Conservation (phyloP, 495 filamentous ascomycete species). For the Hypoxylon perforatum region DNA sequence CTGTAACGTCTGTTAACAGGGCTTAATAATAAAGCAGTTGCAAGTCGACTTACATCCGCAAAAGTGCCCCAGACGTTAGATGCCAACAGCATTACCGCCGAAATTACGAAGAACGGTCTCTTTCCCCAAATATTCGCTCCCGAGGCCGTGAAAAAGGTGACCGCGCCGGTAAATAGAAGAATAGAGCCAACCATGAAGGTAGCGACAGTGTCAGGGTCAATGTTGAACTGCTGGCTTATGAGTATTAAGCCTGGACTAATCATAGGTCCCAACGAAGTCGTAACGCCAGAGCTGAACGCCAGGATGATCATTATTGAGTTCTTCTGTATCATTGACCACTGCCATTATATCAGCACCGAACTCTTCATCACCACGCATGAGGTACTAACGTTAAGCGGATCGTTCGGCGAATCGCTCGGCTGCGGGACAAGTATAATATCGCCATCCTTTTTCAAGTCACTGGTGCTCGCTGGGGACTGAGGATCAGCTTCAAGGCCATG, state of each 20-base stretch:
- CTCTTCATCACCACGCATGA: neutral
- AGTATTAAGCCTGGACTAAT: constrained; percentile 42
- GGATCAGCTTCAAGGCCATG: constrained; percentile 12
- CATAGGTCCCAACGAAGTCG: constrained; percentile 41
- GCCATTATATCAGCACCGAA: constrained; percentile 2
- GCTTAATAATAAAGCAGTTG: neutral
- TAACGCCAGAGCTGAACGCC: constrained; percentile 39
- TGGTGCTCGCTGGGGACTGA: constrained; percentile 18
- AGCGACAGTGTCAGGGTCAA: constrained; percentile 44
- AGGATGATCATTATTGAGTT: constrained; percentile 40
- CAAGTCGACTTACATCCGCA: constrained; percentile 32
- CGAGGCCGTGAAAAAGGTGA: constrained; percentile 50
- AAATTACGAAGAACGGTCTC: constrained; percentile 51
- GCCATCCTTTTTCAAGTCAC: constrained; percentile 41
- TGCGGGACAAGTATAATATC: constrained; percentile 62
- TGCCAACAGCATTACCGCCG: constrained; percentile 38
- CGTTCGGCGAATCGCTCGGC: constrained; percentile 57
- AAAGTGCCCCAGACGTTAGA: constrained; percentile 50
- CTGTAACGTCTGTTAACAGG: constrained; percentile 20
- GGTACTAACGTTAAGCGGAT: constrained; percentile 56
- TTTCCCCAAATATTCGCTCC: constrained; percentile 53
- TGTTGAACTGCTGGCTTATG: constrained; percentile 41
- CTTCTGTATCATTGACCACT: constrained; percentile 36
- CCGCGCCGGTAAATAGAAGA: constrained; percentile 45
- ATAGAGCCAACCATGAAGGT: constrained; percentile 49